phyloP scores from a whole-genome alignment of 1,284 basidiomycete genomes.

The Rhizoctonia solani region DNA sequence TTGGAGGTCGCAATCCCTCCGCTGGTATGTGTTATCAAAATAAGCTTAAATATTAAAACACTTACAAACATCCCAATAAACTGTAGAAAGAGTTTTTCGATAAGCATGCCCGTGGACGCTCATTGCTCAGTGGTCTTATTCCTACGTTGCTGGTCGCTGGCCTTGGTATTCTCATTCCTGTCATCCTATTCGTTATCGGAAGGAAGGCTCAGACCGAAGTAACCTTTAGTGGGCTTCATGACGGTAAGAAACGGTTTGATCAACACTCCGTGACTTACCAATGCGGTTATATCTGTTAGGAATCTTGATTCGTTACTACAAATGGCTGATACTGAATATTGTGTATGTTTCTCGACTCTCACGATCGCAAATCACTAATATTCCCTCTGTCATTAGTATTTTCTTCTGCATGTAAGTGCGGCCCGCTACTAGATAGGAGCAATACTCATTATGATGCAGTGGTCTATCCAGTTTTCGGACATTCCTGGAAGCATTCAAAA shows the following conservation, averaged over 20 bases:
- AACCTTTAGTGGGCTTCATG: constrained; percentile 46
- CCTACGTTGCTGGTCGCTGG: constrained; percentile 45
- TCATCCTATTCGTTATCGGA: constrained; percentile 45
- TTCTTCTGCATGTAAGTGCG: constrained; percentile 46
- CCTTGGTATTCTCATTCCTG: constrained; percentile 44
- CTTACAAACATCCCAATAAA: background rate
- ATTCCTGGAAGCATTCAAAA: constrained; percentile 63
- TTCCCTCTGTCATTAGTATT: constrained; percentile 37
- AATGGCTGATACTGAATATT: constrained; percentile 38
- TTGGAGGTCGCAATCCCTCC: constrained; percentile 18
- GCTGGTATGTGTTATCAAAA: constrained; percentile 31
- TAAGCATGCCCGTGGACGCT: constrained; percentile 39
- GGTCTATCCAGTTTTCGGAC: constrained; percentile 78
- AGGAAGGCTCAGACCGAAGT: constrained; percentile 48
- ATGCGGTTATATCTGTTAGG: constrained; percentile 26
- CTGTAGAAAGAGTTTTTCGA: constrained; percentile 37
- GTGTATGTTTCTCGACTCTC: background rate
- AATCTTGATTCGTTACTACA: constrained; percentile 48
- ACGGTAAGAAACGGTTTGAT: constrained; percentile 28
- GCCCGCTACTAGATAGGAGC: background rate
- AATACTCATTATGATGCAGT: constrained; percentile 64
- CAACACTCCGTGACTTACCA: background rate
- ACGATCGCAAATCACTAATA: background rate
- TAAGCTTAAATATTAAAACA: background rate
- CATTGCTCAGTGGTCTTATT: constrained; percentile 43